Conservation (phyloP, 768 basidiomycete species). For the Termitomyces sp. region DNA sequence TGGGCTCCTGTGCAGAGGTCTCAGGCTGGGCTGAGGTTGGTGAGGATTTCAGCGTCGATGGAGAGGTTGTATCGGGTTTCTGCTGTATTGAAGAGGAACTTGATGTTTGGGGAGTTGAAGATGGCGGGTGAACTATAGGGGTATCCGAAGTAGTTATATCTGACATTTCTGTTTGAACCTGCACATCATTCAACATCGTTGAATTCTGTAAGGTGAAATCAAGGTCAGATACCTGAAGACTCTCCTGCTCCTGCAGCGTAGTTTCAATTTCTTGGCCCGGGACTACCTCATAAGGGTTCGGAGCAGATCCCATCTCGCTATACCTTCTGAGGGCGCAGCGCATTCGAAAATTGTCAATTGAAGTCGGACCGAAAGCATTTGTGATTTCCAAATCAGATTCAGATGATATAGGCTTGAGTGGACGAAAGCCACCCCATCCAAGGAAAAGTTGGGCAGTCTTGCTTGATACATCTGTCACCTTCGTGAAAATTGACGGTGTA, state of each 20-base stretch:
- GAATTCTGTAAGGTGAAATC: constrained; percentile 7
- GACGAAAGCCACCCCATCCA: constrained; percentile 34
- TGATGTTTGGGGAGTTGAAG: too few relatives aligned
- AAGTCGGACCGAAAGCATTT: constrained; percentile 18
- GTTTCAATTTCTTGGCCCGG: background rate
- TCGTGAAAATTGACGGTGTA: background rate
- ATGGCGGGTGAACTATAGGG: background rate
- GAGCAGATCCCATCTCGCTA: constrained; percentile 12
- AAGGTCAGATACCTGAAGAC: constrained; percentile 5
- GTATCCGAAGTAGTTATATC: background rate
- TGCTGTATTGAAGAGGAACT: background rate
- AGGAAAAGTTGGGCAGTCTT: constrained; percentile 18
- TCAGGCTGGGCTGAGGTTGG: background rate
- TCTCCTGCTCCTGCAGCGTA: constrained; percentile 13
- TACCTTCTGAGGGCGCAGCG: constrained; percentile 22
- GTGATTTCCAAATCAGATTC: constrained; percentile 16
- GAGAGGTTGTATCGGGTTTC: background rate
- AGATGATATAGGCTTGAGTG: constrained; percentile 23
- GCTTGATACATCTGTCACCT: background rate
- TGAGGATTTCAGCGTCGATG: background rate
- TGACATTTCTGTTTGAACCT: background rate
- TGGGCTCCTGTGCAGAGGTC: background rate
- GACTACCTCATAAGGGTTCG: constrained; percentile 22
- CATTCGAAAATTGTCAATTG: constrained; percentile 24
- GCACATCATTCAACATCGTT: constrained; percentile 7